Evolutionary conservation across 352 stramenopile species (phyloP).

Genomic region (Pelagophyceae sp.): DNA sequence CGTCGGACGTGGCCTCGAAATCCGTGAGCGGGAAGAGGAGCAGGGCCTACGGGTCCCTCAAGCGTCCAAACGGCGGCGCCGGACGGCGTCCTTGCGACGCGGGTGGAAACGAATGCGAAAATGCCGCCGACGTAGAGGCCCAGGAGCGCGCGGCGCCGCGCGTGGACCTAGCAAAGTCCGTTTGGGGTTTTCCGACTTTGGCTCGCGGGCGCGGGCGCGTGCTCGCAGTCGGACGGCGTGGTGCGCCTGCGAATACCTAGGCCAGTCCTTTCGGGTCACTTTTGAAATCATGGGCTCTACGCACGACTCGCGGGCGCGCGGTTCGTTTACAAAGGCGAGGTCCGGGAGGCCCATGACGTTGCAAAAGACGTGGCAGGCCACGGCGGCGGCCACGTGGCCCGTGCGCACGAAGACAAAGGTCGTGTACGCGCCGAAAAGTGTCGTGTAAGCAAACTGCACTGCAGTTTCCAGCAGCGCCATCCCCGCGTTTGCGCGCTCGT

Average conservation of each 20-base stretch:
- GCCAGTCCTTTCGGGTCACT: background rate
- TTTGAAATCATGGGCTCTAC: too few relatives aligned
- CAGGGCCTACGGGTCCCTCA: too few relatives aligned
- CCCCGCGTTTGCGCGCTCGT: conserved; percentile 27
- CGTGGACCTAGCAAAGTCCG: conserved; percentile 39
- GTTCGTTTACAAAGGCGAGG: conserved; percentile 61
- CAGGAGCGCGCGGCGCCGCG: conserved; percentile 52
- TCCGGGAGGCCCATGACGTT: conserved; percentile 88
- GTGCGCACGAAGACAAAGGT: conserved; percentile 81
- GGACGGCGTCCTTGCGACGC: too few relatives aligned
- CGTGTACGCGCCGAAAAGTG: conserved; percentile 85
- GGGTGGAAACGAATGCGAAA: conserved; percentile 65
- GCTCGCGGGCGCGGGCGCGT: conserved; percentile 37
- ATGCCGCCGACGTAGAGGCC: conserved; percentile 68
- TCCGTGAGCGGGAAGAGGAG: conserved; percentile 63
- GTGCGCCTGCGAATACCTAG: background rate
- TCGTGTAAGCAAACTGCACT: conserved; percentile 89
- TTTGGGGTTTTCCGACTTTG: conserved; percentile 36
- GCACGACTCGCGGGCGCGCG: conserved; percentile 26
- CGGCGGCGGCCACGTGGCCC: conserved; percentile 72
- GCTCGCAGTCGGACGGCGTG: background rate
- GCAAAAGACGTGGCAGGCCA: conserved; percentile 81
- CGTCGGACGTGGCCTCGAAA: conserved; percentile 35
- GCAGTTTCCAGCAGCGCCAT: conserved; percentile 37
- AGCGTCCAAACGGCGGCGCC: too few relatives aligned